Base-by-base conservation (phyloP, 2,329 filamentous ascomycete genomes). In the Apiospora sp. region DNA sequence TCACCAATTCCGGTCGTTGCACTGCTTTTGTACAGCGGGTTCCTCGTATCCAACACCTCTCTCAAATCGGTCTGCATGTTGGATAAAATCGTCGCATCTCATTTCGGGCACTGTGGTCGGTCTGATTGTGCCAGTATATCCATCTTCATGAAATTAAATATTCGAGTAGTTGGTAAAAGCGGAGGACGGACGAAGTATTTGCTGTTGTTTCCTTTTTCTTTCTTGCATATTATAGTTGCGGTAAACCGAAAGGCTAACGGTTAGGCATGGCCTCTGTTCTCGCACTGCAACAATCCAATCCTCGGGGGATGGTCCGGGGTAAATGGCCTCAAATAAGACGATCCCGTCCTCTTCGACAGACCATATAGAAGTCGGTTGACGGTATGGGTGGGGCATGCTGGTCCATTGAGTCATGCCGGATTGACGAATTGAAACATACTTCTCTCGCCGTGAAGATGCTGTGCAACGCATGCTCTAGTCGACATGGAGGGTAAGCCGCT, bases 281-380 rank as follows among this genome's bases (percentile, higher is more conserved):
- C 19, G 10, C 19, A n/a, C n/a, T 7, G 22, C 16, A 22, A 6
- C 16, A 48, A 8, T 10, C 8, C 46, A n/a, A n/a, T 49, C 7
- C 46, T 58, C 14, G 27, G 27, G 54, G 54, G 54, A 34, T 37
- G 54, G 54, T 61, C 54, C 30, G 30, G 58, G 58, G 58, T n/a
- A 64, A 61, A 64, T 64, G 58, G 58, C 58, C 58, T 64, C 58
- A 41, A 64, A 64, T 64, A 64, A 64, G 58, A 64, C 58, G 58
- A 64, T 64, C 19, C 10, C 19, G 22, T 64, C 30, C 27, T 22
- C 27, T 34, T 30, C 54, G 54, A 61, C 51, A 58, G 51, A 27
- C 51, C 51, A 58, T 61, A 61, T 41, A 41, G 14, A 61, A 37
- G 54, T 30, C 37, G 54, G 37, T 37, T 34, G 54, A 61, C 30